Evolutionary conservation across 2,329 filamentous ascomycete genomes (phyloP), one percentile per base, ranked within the genome.

Genomic region (Plectosphaerella plurivora): DNA sequence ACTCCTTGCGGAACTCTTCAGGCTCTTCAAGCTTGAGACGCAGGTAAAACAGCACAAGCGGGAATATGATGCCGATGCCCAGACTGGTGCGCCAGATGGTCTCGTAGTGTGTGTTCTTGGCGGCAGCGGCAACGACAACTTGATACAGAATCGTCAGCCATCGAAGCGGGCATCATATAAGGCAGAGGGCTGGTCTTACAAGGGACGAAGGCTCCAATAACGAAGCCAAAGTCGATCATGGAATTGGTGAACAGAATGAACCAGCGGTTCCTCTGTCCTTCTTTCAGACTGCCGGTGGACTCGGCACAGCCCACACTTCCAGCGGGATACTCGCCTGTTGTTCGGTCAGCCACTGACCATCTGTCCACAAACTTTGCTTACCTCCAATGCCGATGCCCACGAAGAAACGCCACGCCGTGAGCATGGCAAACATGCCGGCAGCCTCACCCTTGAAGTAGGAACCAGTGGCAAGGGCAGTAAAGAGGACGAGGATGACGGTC

Each of bases 201-300:
- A 3, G 91, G 89, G 2, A 94, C 83, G 37, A 55, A 96, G 0
- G 89, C 86, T 9, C 89, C 86, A 51, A 93, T 76, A 2, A 95
- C 88, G 58, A 95, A 96, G 1, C 89, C 91, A 63, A 71, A 81
- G 64, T 95, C 89, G 55, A 96, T 95, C 76, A 91, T 88, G 22
- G 88, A 83, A 68, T 95, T 95, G 46, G 89, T 96, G 68, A 94
- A 95, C 58, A 96, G 77, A 61, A 93, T 89, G 65, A 92, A 97
- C 90, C 91, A 96, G 39, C 88, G 79, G 65, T 97, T 93, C n/a
- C 92, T 79, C 15, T 87, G 87, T 11, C 92, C 92, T 15, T 72
- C 68, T 67, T 91, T 90, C 54, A 97, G 75, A 65, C 95, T 90
- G 20, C 89, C 89, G 0, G 87, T 92, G 5, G 87, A 87, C 69